Evolutionary conservation across 2,329 filamentous ascomycete species (phyloP).

Genomic region (Karstenula rhodostoma): DNA sequence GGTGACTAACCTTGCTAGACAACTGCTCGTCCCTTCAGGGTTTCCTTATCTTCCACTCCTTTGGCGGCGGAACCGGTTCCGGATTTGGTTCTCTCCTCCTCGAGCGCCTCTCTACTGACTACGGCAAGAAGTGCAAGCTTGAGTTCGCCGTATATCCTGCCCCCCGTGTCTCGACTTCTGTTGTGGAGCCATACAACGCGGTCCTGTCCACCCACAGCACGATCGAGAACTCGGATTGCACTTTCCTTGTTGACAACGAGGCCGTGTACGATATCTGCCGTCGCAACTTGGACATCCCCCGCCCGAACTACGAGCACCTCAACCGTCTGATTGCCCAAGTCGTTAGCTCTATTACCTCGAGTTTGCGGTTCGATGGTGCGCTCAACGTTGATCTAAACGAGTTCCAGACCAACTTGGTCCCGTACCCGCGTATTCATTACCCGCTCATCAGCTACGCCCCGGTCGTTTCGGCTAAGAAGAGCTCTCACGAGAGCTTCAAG

Average conservation of each 20-base stretch:
- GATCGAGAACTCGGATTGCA: slow-evolving; percentile 80
- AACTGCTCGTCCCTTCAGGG: slow-evolving; percentile 77
- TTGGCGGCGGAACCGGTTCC: slow-evolving; percentile 76
- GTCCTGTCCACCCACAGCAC: slow-evolving; percentile 78
- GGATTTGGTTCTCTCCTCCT: slow-evolving; percentile 76
- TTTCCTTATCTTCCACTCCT: slow-evolving; percentile 79
- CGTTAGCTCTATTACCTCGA: slow-evolving; percentile 77
- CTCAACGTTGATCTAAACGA: slow-evolving; percentile 79
- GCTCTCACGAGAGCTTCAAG: slow-evolving; percentile 87
- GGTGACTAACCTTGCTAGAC: slow-evolving; percentile 56
- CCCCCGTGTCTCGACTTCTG: slow-evolving; percentile 73
- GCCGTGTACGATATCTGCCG: slow-evolving; percentile 79
- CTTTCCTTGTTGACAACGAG: slow-evolving; percentile 79
- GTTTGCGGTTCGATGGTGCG: slow-evolving; percentile 74
- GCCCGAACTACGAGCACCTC: slow-evolving; percentile 74
- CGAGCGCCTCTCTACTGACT: slow-evolving; percentile 76
- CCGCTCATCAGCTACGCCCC: slow-evolving; percentile 77
- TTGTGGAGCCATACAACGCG: slow-evolving; percentile 78
- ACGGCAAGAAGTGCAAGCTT: slow-evolving; percentile 80
- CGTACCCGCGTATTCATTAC: slow-evolving; percentile 78
- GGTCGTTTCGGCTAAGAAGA: slow-evolving; percentile 76
- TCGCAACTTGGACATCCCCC: slow-evolving; percentile 73
- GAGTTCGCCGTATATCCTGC: slow-evolving; percentile 78
- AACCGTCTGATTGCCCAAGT: slow-evolving; percentile 78
- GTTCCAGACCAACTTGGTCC: slow-evolving; percentile 80